phyloP scores from a whole-genome alignment of 2,329 filamentous ascomycete species.

The Ophiostoma piceae region DNA sequence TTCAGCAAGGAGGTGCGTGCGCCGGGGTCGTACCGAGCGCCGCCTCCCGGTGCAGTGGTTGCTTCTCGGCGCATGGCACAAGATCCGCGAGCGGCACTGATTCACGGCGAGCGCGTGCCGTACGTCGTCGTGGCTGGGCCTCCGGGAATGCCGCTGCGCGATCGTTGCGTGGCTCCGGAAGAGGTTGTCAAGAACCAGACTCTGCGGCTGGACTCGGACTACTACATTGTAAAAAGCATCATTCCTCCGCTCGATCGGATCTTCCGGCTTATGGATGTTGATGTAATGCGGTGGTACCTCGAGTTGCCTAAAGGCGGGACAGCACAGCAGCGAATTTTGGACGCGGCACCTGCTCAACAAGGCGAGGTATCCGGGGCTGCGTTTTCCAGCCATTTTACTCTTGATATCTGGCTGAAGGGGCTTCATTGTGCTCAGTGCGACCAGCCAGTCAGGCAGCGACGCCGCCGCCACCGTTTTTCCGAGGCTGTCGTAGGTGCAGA shows the following conservation, averaged over 20 bases:
- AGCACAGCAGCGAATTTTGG: constrained; percentile 45
- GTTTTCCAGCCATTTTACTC: constrained; percentile 55
- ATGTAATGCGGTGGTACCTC: constrained; percentile 86
- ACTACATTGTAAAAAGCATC: constrained; percentile 94
- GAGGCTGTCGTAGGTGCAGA: too few species aligned
- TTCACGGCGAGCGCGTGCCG: constrained; percentile 90
- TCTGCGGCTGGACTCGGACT: constrained; percentile 81
- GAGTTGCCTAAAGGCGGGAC: constrained; percentile 79
- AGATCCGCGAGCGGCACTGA: constrained; percentile 81
- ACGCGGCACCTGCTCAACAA: constrained; percentile 40
- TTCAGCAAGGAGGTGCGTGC: constrained; percentile 78
- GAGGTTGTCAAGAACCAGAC: constrained; percentile 65
- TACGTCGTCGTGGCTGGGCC: constrained; percentile 90
- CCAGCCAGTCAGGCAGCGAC: constrained; percentile 41
- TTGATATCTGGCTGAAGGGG: constrained; percentile 90
- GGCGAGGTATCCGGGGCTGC: constrained; percentile 21
- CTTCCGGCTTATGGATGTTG: constrained; percentile 86
- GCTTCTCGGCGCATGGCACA: constrained; percentile 79
- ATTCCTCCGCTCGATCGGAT: constrained; percentile 94
- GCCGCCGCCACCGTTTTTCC: neutral
- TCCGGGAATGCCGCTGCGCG: constrained; percentile 76
- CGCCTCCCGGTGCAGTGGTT: constrained; percentile 83
- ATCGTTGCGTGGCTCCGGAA: constrained; percentile 86
- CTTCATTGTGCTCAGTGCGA: constrained; percentile 75
- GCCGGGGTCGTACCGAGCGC: constrained; percentile 76